Conservation (phyloP, 2,329 filamentous ascomycete species). For the Alternaria tenuissima region DNA sequence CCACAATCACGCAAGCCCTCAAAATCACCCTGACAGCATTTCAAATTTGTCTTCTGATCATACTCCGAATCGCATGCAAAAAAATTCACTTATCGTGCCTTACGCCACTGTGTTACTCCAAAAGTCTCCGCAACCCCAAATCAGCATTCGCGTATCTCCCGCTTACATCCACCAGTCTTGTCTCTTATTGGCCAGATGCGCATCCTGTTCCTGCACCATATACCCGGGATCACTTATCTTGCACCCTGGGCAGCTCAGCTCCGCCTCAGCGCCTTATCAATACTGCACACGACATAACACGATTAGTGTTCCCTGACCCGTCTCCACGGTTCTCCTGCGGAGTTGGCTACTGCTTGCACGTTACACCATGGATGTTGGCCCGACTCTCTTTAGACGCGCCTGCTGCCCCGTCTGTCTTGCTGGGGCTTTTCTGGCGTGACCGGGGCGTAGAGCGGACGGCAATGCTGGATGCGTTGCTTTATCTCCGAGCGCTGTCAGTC, state of each 20-base stretch:
- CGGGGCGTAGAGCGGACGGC: background rate
- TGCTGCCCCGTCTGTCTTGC: background rate
- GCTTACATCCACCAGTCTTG: conserved; percentile 4
- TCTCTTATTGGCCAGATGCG: conserved; percentile 17
- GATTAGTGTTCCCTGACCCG: conserved; percentile 15
- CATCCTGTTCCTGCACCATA: conserved; percentile 16
- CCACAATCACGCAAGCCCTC: background rate
- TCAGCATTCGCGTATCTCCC: conserved; percentile 17
- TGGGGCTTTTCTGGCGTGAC: background rate
- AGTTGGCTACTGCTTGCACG: conserved; percentile 5
- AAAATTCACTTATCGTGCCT: conserved; percentile 13
- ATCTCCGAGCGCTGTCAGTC: conserved; percentile 19
- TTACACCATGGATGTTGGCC: background rate
- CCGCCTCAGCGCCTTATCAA: conserved; percentile 21
- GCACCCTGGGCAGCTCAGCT: background rate
- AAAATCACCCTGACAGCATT: background rate
- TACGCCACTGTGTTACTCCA: conserved; percentile 23
- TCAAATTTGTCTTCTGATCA: too few species aligned
- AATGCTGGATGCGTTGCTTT: background rate
- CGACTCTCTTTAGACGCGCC: background rate
- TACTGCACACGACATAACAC: conserved; percentile 8
- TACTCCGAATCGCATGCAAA: background rate
- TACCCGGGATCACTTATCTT: conserved; percentile 13
- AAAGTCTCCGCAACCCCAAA: conserved; percentile 8
- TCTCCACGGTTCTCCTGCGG: conserved; percentile 13